These are phyloP conservation scores for Sclerotinia nivalis DNA, from an alignment of 2,329 filamentous ascomycete species.

Conservation along the genomic window DNA sequence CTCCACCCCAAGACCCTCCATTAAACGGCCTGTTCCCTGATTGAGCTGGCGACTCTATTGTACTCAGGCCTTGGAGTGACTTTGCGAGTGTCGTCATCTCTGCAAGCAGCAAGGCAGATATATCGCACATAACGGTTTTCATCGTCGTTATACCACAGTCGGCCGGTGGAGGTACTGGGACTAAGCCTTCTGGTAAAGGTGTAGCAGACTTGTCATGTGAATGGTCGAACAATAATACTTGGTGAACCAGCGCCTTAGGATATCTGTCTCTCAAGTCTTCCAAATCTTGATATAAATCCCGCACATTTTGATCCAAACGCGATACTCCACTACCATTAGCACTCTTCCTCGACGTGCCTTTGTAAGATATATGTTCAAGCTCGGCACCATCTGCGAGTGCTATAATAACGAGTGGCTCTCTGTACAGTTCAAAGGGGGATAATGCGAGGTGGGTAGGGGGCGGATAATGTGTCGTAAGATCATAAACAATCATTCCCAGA, in stretches of 20 bases:
- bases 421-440: slow-evolving; percentile 86
- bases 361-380: slow-evolving; percentile 55
- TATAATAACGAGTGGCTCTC: slow-evolving; percentile 80
- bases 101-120: slow-evolving; percentile 71
- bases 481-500: slow-evolving; percentile 82
- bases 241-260: slow-evolving; percentile 74
- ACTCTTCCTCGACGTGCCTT: slow-evolving; percentile 57
- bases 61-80: slow-evolving; percentile 69
- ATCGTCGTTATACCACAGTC: slow-evolving; percentile 75
- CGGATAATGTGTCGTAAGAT: slow-evolving; percentile 77
- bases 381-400: slow-evolving; percentile 82
- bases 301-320: slow-evolving; percentile 57
- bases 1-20: slow-evolving; percentile 47
- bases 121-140: slow-evolving; percentile 77
- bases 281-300: slow-evolving; percentile 65
- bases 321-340: slow-evolving; percentile 50
- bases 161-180: slow-evolving; percentile 67
- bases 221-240: slow-evolving; percentile 79
- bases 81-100: slow-evolving; percentile 75
- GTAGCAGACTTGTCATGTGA: slow-evolving; percentile 49
- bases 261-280: slow-evolving; percentile 71
- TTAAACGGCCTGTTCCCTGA: slow-evolving; percentile 46
- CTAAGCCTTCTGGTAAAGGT: slow-evolving; percentile 65
- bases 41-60: slow-evolving; percentile 74
- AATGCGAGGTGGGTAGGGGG: slow-evolving; percentile 77